Evolutionary conservation across 345 rosid species (phyloP).

Genomic region (Eucalyptus tenuipes): DNA sequence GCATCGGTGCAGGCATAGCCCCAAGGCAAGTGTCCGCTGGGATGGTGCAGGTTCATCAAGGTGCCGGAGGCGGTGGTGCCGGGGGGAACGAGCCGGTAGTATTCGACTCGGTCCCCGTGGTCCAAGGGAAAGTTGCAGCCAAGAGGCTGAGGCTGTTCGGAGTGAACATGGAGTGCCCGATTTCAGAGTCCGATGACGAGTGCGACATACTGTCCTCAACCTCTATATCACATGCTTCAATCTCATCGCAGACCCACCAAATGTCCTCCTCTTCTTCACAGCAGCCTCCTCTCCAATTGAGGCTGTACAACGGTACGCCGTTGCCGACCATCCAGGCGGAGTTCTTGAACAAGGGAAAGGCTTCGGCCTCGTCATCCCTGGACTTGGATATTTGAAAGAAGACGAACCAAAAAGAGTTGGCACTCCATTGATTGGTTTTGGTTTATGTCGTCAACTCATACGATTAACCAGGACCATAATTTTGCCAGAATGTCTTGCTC

Average conservation of each 20-base stretch:
- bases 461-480: neutral
- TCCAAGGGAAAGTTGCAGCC: slow-evolving; percentile 45
- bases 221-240: slow-evolving; percentile 1
- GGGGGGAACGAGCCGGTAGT: slow-evolving; percentile 13
- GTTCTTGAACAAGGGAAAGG: slow-evolving; percentile 26
- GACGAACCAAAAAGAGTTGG: neutral
- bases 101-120: slow-evolving; percentile 53
- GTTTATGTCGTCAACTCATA: neutral
- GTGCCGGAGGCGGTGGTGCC: slow-evolving; percentile 13
- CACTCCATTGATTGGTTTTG: neutral
- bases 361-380: slow-evolving; percentile 21
- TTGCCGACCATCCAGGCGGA: neutral
- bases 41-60: neutral
- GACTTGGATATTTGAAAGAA: slow-evolving; percentile 28
- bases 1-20: neutral
- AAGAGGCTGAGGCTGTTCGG: slow-evolving; percentile 86
- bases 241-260: neutral
- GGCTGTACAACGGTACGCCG: slow-evolving; percentile 28
- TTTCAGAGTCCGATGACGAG: slow-evolving; percentile 11
- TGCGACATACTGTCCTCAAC: slow-evolving; percentile 14
- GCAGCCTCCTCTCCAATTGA: slow-evolving; percentile 11
- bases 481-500: neutral
- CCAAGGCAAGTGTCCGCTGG: slow-evolving; percentile 12
- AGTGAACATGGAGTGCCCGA: slow-evolving; percentile 86
- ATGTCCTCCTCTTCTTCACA: slow-evolving; percentile 1